phyloP scores from a whole-genome alignment of 495 filamentous ascomycete species.

The Cladorrhinum samala region DNA sequence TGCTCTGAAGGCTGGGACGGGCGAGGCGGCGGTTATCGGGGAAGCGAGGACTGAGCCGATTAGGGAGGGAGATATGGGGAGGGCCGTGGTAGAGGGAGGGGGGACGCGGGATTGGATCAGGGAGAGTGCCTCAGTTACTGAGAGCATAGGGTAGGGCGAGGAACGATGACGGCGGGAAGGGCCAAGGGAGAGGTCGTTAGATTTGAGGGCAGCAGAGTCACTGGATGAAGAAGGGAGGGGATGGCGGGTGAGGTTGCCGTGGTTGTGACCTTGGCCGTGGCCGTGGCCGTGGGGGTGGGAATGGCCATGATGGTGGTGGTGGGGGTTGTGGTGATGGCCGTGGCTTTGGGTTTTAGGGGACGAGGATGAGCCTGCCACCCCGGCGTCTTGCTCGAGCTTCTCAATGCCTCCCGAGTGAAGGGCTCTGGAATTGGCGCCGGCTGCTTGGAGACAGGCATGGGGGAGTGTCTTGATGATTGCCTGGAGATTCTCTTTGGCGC shows the following conservation, averaged over 20 bases:
- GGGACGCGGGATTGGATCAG: conserved; percentile 67
- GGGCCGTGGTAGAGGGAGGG: conserved; percentile 44
- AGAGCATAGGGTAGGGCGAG: conserved; percentile 89
- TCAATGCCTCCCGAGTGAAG: conserved; percentile 76
- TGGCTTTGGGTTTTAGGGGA: too few species aligned
- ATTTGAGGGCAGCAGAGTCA: conserved; percentile 48
- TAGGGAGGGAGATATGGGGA: conserved; percentile 54
- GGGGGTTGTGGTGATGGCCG: conserved; percentile 25
- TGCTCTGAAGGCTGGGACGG: conserved; percentile 86
- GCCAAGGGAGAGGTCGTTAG: conserved; percentile 77
- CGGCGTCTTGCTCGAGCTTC: conserved; percentile 80
- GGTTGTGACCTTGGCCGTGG: conserved; percentile 58
- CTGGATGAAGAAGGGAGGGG: conserved; percentile 42
- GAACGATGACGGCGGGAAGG: conserved; percentile 70
- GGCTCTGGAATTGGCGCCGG: conserved; percentile 71
- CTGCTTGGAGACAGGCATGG: conserved; percentile 87
- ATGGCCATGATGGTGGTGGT: conserved; percentile 44
- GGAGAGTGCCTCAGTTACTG: conserved; percentile 73
- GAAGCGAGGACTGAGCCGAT: conserved; percentile 75
- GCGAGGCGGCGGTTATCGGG: conserved; percentile 71
- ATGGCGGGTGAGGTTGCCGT: conserved; percentile 63
- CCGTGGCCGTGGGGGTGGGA: conserved; percentile 49
- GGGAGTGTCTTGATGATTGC: conserved; percentile 83
- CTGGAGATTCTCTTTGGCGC: conserved; percentile 92
- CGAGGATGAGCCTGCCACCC: too few species aligned